Evolutionary conservation across 805 yeast genomes (phyloP).

Genomic region (Suhomyces faveliae): DNA sequence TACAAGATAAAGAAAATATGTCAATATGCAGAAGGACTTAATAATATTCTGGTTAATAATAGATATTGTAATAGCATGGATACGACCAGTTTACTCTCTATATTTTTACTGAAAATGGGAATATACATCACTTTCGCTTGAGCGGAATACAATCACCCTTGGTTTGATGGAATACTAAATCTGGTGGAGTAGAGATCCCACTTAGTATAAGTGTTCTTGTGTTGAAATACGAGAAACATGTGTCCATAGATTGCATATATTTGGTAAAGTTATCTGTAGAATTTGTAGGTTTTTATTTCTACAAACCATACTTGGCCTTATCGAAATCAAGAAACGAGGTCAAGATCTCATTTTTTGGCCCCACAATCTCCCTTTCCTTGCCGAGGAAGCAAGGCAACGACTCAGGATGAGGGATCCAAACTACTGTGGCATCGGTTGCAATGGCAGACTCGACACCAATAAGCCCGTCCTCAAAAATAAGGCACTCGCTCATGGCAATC

Average conservation of each 20-base stretch:
- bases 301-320: conserved; percentile 16
- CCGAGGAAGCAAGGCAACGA: conserved; percentile 58
- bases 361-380: conserved; percentile 49
- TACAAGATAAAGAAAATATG: too few relatives aligned
- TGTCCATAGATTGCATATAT: too few relatives aligned
- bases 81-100: too few relatives aligned
- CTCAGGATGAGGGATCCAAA: conserved; percentile 90
- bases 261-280: neutral
- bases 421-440: conserved; percentile 79
- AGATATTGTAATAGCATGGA: too few relatives aligned
- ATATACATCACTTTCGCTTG: too few relatives aligned
- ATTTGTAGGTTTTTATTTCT: neutral
- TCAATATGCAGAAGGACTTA: too few relatives aligned
- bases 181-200: too few relatives aligned
- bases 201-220: too few relatives aligned
- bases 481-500: conserved; percentile 72
- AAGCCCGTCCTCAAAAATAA: conserved; percentile 93
- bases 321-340: conserved; percentile 49
- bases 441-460: conserved; percentile 87
- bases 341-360: conserved; percentile 57
- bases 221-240: neutral
- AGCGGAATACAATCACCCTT: too few relatives aligned
- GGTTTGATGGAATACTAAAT: too few relatives aligned
- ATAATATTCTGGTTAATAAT: too few relatives aligned
- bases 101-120: too few relatives aligned